Evolutionary conservation across 1,284 basidiomycete species (phyloP), one percentile per base, ranked within the genome.

Genomic region (Sporisorium scitamineum): DNA sequence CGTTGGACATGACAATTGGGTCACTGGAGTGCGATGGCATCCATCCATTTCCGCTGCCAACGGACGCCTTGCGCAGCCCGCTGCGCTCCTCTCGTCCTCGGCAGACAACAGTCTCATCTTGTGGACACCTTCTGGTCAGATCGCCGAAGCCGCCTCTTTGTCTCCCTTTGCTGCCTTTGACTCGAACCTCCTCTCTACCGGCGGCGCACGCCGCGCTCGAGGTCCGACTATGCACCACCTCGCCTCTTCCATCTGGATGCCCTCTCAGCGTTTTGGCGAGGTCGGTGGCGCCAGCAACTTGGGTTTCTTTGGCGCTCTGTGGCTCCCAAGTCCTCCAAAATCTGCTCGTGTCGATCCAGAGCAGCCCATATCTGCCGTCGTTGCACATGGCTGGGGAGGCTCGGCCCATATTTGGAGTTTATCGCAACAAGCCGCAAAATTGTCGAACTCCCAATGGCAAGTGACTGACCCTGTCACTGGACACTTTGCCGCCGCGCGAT

Each of bases 181-280:
- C 58, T 34, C 27, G 13, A 31, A 42, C 4, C 92, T 94, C 82
- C 61, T 79, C 34, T 75, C 77, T 11, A 56, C 61, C 20, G 60
- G 22, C 71, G 81, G 39, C 59, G 65, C 52, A 13, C 47, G 27
- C 31, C 54, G 48, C 41, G 53, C 73, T 55, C 63, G 45, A 24
- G 57, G 69, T 90, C 78, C 67, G 5, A 68, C 62, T 20, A 58
- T 50, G 11, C 55, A 69, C 39, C 66, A 74, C 14, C 66, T 76
- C 32, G 74, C 74, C 24, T 71, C 73, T 8, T 76, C 76, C 45
- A 68, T 84, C 54, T 85, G 84, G 84, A 70, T 84, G 53, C 79
- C 84, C 3, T 70, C 71, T 14, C 78, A 79, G 39, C 78, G 84
- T 7, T 80, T 85, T 41, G 84, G 84, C 44, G 84, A 85, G 52